Percentiles rank a stretch among this genome's conserved stretches.
These are phyloP conservation scores for Daldinia sp. DNA, from an alignment of 2,329 filamentous ascomycete genomes.

Conservation along the genomic window DNA sequence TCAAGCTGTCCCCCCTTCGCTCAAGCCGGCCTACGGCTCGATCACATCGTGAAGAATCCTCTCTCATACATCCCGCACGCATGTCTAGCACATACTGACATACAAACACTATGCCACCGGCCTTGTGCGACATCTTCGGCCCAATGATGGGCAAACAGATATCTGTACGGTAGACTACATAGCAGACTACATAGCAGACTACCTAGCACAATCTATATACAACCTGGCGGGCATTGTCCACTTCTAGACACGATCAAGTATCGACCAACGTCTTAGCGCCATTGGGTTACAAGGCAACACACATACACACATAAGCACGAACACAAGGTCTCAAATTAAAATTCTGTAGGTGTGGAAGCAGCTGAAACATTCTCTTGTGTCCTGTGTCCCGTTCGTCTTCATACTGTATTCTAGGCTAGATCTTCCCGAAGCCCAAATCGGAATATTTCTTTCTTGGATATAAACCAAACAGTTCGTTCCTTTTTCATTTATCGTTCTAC, in stretches of 20 bases:
- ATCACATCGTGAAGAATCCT: background rate
- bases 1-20: background rate
- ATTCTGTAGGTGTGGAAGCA: conserved; percentile 33
- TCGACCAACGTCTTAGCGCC: conserved; percentile 33
- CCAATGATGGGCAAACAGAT: conserved; percentile 43
- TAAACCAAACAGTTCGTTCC: conserved; percentile 28
- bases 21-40: conserved; percentile 5
- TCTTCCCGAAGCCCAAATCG: conserved; percentile 27
- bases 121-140: conserved; percentile 29
- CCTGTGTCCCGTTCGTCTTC: conserved; percentile 1
- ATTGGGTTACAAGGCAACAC: conserved; percentile 24
- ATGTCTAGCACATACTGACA: conserved; percentile 10
- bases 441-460: conserved; percentile 35
- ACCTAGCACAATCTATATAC: conserved; percentile 24
- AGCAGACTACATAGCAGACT: conserved; percentile 10
- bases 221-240: conserved; percentile 24
- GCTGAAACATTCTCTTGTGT: conserved; percentile 4
- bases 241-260: conserved; percentile 33
- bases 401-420: conserved; percentile 10
- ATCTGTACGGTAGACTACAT: conserved; percentile 29
- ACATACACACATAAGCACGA: conserved; percentile 9
- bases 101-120: conserved; percentile 29
- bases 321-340: conserved; percentile 21
- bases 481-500: conserved; percentile 15
- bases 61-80: conserved; percentile 5